Conservation (phyloP, 148 eudicot species). For the Spergularia marina region DNA sequence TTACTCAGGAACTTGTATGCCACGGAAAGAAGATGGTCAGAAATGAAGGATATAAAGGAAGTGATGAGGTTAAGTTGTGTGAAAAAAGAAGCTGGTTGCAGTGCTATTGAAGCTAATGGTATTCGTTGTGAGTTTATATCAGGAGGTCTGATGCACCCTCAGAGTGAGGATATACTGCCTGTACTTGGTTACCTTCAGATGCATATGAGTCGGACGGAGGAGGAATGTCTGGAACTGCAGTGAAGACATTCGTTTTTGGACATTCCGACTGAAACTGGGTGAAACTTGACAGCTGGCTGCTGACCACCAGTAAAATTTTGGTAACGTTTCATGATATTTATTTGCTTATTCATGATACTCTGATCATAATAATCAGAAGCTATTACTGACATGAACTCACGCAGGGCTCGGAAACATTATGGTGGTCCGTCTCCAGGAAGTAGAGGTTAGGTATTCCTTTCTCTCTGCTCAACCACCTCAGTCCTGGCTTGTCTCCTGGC, state of each 20-base stretch:
- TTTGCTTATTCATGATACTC: not conserved
- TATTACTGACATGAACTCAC: not conserved
- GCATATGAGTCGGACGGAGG: slow-evolving; percentile 42
- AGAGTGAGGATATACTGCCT: slow-evolving; percentile 33
- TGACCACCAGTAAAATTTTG: not conserved
- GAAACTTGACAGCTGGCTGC: not conserved
- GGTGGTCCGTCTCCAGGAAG: too few species aligned
- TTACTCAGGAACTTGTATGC: slow-evolving; percentile 72
- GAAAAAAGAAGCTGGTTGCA: slow-evolving; percentile 76
- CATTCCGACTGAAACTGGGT: not conserved
- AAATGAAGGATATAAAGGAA: slow-evolving; percentile 59
- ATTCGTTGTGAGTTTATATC: slow-evolving; percentile 60
- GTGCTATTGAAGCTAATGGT: slow-evolving; percentile 60
- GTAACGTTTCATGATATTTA: not conserved
- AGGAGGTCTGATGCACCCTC: slow-evolving; percentile 52
- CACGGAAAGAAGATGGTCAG: slow-evolving; percentile 62
- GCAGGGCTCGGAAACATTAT: too few species aligned
- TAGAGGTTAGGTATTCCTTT: too few species aligned
- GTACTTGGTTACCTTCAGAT: slow-evolving; percentile 33
- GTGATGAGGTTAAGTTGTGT: slow-evolving; percentile 54
- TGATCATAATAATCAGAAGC: not conserved
- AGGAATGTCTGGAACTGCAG: slow-evolving; percentile 1
- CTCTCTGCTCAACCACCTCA: too few species aligned
- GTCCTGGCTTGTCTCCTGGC: too few species aligned
- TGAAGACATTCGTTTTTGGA: not conserved